Evolutionary conservation across 169 alveolate species (phyloP), one percentile per base, ranked within the genome.

Genomic region (Plasmodium inui): DNA sequence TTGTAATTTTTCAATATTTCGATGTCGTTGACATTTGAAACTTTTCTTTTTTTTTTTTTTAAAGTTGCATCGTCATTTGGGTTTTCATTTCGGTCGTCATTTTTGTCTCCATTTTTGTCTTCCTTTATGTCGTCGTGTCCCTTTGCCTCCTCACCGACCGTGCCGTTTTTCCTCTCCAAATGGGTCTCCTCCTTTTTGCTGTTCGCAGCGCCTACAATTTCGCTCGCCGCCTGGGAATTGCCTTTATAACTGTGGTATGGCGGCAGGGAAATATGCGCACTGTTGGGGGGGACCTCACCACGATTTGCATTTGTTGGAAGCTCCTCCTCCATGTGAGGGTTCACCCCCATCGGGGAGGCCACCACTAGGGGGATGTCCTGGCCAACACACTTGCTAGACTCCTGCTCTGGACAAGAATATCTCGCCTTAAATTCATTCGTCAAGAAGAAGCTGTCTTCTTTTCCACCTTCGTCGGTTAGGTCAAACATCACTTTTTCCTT

Each of bases 1-100:
- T 82, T 82, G 78, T 82, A 55, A 12, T 82, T 82, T n/a, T 82
- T 82, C 55, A 82, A 34, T 14, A 82, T 82, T 32, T 82, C 89
- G 0, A 57, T 26, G 9, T 82, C 74, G 9, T 70, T 41, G 70
- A 32, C 14, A 44, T 74, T 73, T 73, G 85, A 46, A 5, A 19
- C 73, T 32, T 85, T 85, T 61, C 85, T 85, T 74, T 85, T 85
- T 50, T 55, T 85, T 7, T 17, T 19, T 46, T 85, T 85, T 17
- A n/a, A 1, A 73, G 6, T 6, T 39, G 9, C 32, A 19, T 22
- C 71, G 41, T 85, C 53, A 12, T 74, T 30, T 26, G 14, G 4
- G 14, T 53, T 53, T 46, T 26, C 50, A 46, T 7, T 28, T 19
- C 0, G n/a, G 3, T 12, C 17, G 1, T 22, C 76, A 19, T n/a